These are phyloP conservation scores for Rhodomyrtus tomentosa DNA, from an alignment of 345 rosid genomes.

Conservation along the genomic window DNA sequence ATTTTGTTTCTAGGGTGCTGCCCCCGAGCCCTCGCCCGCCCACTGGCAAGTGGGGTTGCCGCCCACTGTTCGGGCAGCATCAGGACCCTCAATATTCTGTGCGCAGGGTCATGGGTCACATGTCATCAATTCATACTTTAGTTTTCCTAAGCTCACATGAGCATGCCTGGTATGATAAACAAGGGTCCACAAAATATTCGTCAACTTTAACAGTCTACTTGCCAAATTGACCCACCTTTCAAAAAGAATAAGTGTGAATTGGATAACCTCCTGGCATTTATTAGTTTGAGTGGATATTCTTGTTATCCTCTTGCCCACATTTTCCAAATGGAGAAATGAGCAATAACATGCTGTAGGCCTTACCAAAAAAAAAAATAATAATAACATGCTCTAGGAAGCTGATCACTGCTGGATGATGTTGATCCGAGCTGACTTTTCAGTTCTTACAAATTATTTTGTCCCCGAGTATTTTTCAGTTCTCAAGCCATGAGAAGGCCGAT, in stretches of 20 bases:
- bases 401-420: background rate
- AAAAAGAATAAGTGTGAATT: background rate
- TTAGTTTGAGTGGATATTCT: background rate
- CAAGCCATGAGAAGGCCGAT: conserved; percentile 34
- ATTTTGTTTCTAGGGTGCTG: too few relatives aligned
- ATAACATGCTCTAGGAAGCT: background rate
- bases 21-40: too few relatives aligned
- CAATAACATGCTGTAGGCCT: background rate
- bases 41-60: too few relatives aligned
- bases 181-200: too few relatives aligned
- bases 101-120: too few relatives aligned
- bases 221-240: background rate
- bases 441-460: background rate
- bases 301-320: background rate
- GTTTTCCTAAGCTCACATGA: too few relatives aligned
- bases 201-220: too few relatives aligned
- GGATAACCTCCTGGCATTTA: background rate
- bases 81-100: too few relatives aligned
- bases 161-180: too few relatives aligned
- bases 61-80: too few relatives aligned
- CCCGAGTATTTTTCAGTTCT: conserved; percentile 6
- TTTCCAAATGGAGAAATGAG: background rate
- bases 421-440: background rate
- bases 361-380: too few relatives aligned
- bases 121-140: too few relatives aligned